A percentile compares a stretch with the other conserved stretches of the same genome.
These are phyloP conservation scores for Ogataea allantospora DNA, from an alignment of 805 yeast species.

Conservation along the genomic window DNA sequence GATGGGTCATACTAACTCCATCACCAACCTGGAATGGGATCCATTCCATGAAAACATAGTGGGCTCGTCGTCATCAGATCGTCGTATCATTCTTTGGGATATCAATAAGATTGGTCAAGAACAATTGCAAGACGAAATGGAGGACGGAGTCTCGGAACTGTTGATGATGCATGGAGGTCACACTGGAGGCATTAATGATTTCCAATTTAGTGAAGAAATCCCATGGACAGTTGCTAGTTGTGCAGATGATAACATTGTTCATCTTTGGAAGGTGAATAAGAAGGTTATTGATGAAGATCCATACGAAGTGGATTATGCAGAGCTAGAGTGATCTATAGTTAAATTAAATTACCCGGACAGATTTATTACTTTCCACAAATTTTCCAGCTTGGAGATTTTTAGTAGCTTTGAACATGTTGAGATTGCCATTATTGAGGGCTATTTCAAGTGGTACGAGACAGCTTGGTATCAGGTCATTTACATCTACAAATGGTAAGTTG, in stretches of 20 bases:
- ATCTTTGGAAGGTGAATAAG: slow-evolving; percentile 50
- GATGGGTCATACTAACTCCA: slow-evolving; percentile 76
- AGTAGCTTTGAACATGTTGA: slow-evolving; percentile 1
- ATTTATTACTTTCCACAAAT: neutral
- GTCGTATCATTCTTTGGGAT: slow-evolving; percentile 82
- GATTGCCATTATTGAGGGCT: neutral
- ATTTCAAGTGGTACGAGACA: neutral
- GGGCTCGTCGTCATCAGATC: slow-evolving; percentile 74
- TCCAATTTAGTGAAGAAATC: slow-evolving; percentile 64
- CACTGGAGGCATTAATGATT: slow-evolving; percentile 70
- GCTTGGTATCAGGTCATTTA: neutral
- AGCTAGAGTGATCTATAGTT: slow-evolving; percentile 17
- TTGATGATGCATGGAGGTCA: slow-evolving; percentile 94
- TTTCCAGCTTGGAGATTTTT: neutral
- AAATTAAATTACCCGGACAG: slow-evolving; percentile 6
- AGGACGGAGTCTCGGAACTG: slow-evolving; percentile 86
- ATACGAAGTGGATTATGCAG: slow-evolving; percentile 16
- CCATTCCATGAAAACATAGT: slow-evolving; percentile 74
- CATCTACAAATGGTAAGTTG: slow-evolving; percentile 2
- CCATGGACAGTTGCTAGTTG: slow-evolving; percentile 77
- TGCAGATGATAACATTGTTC: slow-evolving; percentile 61
- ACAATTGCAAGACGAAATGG: slow-evolving; percentile 82
- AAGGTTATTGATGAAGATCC: slow-evolving; percentile 30
- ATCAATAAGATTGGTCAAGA: slow-evolving; percentile 76
- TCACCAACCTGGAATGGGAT: slow-evolving; percentile 74